Evolutionary conservation across 306 rosid species (phyloP), one percentile per base, ranked within the genome.

Genomic region (Glycyrrhiza uralensis): DNA sequence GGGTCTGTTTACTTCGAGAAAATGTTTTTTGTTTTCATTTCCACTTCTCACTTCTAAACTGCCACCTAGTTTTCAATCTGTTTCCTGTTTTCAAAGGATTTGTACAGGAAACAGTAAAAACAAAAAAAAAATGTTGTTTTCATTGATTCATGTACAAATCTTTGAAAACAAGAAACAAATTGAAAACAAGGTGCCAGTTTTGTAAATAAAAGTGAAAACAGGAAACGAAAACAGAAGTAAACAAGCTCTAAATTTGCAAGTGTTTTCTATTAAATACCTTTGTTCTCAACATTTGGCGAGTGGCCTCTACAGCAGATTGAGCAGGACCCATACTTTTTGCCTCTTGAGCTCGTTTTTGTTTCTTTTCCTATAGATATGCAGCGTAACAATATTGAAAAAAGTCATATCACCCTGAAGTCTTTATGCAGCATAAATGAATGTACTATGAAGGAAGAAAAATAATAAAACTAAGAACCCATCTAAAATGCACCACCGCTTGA

Each of bases 241-340:
- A n/a, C n/a, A n/a, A n/a, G n/a, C n/a, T n/a, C n/a, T n/a, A 14
- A 49, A 20, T 59, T 42, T 41, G 49, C 36, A 44, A 2, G 19
- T 24, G 1, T 18, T 29, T 4, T 45, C 63, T 3, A 7, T 30
- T 36, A 56, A 63, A 72, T 67, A 87, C 96, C 93, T 91, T 89
- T 42, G 84, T 85, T 62, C 74, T 77, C 60, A 88, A 72, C 88
- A 84, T 84, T 79, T 85, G 88, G 10, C 81, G 80, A 24, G 88
- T 76, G 44, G 92, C 90, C 87, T 86, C 96, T 6, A 78, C 90
- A 71, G 91, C 86, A 13, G 91, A 86, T 80, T 87, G 89, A 54
- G 90, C 90, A 73, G 93, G 88, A 77, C 86, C 75, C 6, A 70
- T 41, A 49, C 41, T 76, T 67, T 79, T 81, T 36, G 84, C 84